Base-by-base conservation (phyloP, 2,329 filamentous ascomycete genomes). In the Lachnellula subtilissima region DNA sequence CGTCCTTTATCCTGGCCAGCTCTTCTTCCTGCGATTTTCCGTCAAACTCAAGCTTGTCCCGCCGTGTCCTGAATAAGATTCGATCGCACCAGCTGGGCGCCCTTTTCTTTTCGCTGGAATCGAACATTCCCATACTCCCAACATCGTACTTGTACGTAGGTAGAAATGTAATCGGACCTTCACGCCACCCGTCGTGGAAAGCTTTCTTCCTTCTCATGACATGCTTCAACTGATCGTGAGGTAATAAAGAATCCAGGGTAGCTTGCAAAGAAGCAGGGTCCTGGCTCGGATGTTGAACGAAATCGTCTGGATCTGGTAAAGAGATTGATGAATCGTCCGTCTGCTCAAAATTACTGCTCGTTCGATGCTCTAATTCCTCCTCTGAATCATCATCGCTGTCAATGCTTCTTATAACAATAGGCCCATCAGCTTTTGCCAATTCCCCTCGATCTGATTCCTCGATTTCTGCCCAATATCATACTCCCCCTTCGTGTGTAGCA, bases 81-180 rank as follows among this genome's bases (percentile, higher is more conserved):
- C 94, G 87, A 73, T 99, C 94, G 70, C 94, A 99, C 93, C 94
- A 99, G 69, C 91, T 96, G 2, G 94, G 94, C 2, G 89, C 88
- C 52, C 95, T 83, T 61, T 87, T 87, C 75, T 99, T 99, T 69
- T 97, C 94, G 63, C 92, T 96, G 0, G 92, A 91, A 73, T 99
- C 95, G 69, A 97, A 99, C 32, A 91, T 81, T 2, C 89, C 89
- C 35, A 96, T 84, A 32, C 88, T 96, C n/a, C 94, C 94, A 28
- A 96, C 79, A 67, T 99, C 95, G 65, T 99, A 99, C 71, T 99
- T 99, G 73, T 99, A 99, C 0, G 94, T 95, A 1, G 94, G 94
- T 15, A 97, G 71, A 67, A 99, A 99, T 1, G 83, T 83, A 54
- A 99, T 92, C 0, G 84, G 79, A 0, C 92, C 94, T 76, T 99